These are phyloP conservation scores for Colletotrichum sp. DNA, from an alignment of 2,329 filamentous ascomycete species.

Conservation along the genomic window DNA sequence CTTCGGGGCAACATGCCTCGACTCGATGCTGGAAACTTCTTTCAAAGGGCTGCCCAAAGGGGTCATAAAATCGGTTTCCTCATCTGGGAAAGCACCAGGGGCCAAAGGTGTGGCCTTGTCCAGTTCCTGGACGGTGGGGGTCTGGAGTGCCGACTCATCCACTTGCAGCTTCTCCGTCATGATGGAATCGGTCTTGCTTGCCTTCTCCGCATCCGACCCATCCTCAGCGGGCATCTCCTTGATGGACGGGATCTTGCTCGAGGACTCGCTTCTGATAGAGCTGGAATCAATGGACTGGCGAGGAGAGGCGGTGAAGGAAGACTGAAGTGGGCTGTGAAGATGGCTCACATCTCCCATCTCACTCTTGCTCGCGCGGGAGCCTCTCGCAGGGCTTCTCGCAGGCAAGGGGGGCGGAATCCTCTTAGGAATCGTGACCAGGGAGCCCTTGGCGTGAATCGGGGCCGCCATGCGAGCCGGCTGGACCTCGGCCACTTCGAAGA, in stretches of 20 bases:
- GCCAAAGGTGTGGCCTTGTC: conserved; percentile 10
- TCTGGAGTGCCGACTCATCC: background rate
- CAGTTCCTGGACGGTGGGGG: background rate
- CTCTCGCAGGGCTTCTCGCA: conserved; percentile 73
- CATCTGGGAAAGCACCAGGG: conserved; percentile 14
- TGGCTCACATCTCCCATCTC: conserved; percentile 65
- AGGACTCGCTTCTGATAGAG: conserved; percentile 21
- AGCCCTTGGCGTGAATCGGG: conserved; percentile 74
- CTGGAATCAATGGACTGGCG: conserved; percentile 18
- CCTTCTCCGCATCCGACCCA: background rate
- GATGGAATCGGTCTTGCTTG: background rate
- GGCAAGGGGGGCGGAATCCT: conserved; percentile 80
- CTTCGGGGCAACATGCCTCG: background rate
- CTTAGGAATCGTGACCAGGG: conserved; percentile 85
- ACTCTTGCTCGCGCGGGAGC: conserved; percentile 55
- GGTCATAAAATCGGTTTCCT: background rate
- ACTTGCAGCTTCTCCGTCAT: background rate
- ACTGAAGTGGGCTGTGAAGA: conserved; percentile 56
- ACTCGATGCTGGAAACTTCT: conserved; percentile 4
- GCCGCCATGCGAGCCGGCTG: conserved; percentile 65
- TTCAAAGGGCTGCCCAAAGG: conserved; percentile 1
- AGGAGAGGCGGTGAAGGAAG: conserved; percentile 43
- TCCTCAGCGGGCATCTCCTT: background rate
- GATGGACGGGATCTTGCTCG: conserved; percentile 12
- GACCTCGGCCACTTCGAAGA: conserved; percentile 70